A percentile compares a stretch with the other conserved stretches of the same genome.
Conservation (phyloP, 192 early-diverging fungal genomes). For the Coemansia aciculifera region DNA sequence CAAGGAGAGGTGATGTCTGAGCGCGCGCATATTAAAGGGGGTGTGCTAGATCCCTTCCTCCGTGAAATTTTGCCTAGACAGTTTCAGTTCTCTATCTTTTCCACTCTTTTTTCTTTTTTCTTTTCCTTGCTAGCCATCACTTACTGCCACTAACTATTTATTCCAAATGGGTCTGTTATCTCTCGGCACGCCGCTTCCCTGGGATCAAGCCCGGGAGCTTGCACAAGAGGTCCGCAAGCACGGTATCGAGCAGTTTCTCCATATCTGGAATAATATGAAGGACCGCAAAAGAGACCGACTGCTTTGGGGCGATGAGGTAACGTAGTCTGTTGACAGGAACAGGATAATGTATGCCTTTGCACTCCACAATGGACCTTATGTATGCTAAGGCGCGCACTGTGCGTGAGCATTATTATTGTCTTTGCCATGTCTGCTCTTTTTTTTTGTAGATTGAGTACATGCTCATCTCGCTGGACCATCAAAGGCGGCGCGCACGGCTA, state of each 20-base stretch:
- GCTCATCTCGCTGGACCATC: conserved; percentile 79
- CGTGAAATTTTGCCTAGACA: not conserved
- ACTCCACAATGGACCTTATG: not conserved
- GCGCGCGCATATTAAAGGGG: not conserved
- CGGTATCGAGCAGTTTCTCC: conserved; percentile 92
- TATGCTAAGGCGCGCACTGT: not conserved
- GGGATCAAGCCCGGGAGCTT: conserved; percentile 85
- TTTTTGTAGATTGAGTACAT: conserved; percentile 84
- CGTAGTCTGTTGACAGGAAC: not conserved
- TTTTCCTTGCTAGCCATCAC: not conserved
- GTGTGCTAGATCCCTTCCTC: not conserved
- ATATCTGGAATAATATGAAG: conserved; percentile 84
- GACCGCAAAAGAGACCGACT: conserved; percentile 74
- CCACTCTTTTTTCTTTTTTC: not conserved
- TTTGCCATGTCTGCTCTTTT: not conserved
- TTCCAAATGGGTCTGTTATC: conserved; percentile 86
- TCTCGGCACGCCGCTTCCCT: conserved; percentile 94
- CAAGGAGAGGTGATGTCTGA: not conserved
- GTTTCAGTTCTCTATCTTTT: not conserved
- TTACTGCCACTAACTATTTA: not conserved
- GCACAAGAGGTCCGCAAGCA: conserved; percentile 84
- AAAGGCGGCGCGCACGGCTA: conserved; percentile 67
- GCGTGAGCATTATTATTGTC: not conserved
- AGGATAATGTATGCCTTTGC: not conserved
- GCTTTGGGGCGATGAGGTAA: conserved; percentile 97